These are phyloP conservation scores for Acacia pycnantha DNA, from an alignment of 331 rosid species.

Conservation along the genomic window DNA sequence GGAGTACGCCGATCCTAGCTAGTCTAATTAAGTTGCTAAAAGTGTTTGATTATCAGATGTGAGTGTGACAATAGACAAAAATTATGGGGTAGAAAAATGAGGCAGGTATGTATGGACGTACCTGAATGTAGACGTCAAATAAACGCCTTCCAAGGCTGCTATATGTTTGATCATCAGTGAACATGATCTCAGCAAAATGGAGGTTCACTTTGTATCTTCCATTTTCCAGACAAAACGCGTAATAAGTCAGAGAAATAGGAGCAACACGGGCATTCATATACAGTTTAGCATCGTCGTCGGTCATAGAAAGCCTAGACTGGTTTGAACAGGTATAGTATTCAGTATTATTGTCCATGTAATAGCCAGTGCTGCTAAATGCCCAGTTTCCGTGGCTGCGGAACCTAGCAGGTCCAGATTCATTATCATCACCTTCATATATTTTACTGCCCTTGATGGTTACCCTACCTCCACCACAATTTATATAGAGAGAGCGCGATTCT, in stretches of 20 bases:
- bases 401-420: slow-evolving; percentile 27
- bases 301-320: slow-evolving; percentile 12
- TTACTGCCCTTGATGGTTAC: not conserved
- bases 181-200: slow-evolving; percentile 51
- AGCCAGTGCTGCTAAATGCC: slow-evolving; percentile 45
- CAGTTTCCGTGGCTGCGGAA: slow-evolving; percentile 34
- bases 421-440: slow-evolving; percentile 36
- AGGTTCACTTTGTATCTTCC: slow-evolving; percentile 45
- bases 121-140: slow-evolving; percentile 51
- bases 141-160: slow-evolving; percentile 43
- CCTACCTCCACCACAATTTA: slow-evolving; percentile 29
- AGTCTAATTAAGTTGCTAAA: no score
- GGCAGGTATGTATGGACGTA: slow-evolving; percentile 19
- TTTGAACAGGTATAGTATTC: not conserved
- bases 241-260: slow-evolving; percentile 46
- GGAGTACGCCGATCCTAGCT: no score
- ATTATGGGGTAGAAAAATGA: not conserved
- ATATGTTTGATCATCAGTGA: slow-evolving; percentile 32
- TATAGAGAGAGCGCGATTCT: slow-evolving; percentile 20
- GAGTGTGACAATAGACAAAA: not conserved
- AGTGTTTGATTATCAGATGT: not conserved
- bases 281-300: not conserved
- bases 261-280: slow-evolving; percentile 30
- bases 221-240: slow-evolving; percentile 44
- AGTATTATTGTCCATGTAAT: not conserved